These are phyloP conservation scores for Teunomyces funiuensis DNA, from an alignment of 805 yeast species.

Conservation along the genomic window DNA sequence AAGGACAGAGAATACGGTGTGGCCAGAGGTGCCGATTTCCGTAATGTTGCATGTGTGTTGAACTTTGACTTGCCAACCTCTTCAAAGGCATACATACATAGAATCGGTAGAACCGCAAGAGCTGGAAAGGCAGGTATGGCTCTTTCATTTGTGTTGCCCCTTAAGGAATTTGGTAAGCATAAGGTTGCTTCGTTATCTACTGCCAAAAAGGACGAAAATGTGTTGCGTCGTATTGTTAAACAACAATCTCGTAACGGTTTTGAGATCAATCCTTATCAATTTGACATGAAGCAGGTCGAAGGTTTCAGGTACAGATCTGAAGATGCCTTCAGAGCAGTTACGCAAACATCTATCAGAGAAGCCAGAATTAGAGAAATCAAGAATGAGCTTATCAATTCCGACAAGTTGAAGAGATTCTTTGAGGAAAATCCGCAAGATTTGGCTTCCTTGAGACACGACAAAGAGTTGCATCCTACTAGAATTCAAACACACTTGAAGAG, in stretches of 20 bases:
- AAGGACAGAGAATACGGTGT: constrained; percentile 86
- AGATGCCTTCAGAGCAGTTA: constrained; percentile 95
- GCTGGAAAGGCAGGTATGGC: constrained; percentile 96
- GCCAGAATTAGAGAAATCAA: constrained; percentile 89
- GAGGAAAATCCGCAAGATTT: constrained; percentile 97
- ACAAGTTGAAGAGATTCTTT: constrained; percentile 87
- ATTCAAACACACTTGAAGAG: constrained; percentile 83
- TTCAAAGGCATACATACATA: constrained; percentile 85
- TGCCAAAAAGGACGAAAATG: constrained; percentile 83
- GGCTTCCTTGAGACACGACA: constrained; percentile 85
- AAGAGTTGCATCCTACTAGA: constrained; percentile 79
- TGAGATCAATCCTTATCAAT: constrained; percentile 82
- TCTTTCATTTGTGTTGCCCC: constrained; percentile 84
- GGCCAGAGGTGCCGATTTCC: constrained; percentile 95
- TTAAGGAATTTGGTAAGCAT: constrained; percentile 84
- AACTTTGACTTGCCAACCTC: constrained; percentile 93
- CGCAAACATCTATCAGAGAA: constrained; percentile 84
- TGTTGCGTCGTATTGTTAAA: constrained; percentile 69
- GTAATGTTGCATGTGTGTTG: constrained; percentile 92
- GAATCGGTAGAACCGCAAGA: constrained; percentile 97
- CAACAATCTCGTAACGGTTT: constrained; percentile 74
- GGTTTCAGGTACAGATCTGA: constrained; percentile 96
- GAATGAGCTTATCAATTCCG: constrained; percentile 82
- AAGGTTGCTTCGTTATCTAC: constrained; percentile 69
- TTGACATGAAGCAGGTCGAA: constrained; percentile 89